Evolutionary conservation across 495 filamentous ascomycete genomes (phyloP).

Genomic region (Neurospora intermedia): DNA sequence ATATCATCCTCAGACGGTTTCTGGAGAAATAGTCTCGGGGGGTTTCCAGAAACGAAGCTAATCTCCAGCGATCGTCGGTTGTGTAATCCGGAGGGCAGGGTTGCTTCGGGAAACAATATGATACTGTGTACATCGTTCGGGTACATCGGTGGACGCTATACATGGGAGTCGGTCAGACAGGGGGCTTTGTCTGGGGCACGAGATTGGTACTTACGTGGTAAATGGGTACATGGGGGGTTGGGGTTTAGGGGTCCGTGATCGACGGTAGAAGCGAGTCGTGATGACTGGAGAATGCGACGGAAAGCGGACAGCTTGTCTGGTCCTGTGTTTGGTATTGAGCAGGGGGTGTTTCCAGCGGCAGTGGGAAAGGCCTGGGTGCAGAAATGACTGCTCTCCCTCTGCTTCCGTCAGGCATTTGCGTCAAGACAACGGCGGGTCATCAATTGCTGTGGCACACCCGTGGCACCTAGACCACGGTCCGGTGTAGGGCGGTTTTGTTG

Average conservation of each 20-base stretch:
- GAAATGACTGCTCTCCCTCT: slow-evolving; percentile 4
- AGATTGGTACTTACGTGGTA: slow-evolving; percentile 4
- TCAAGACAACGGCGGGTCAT: slow-evolving; percentile 10
- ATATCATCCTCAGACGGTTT: slow-evolving; percentile 14
- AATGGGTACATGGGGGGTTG: background rate
- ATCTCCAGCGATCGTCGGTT: slow-evolving; percentile 17
- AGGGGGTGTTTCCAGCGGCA: slow-evolving; percentile 12
- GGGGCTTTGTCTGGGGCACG: slow-evolving; percentile 5
- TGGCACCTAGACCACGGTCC: slow-evolving; percentile 11
- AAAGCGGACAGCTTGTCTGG: slow-evolving; percentile 21
- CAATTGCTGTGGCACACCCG: slow-evolving; percentile 12
- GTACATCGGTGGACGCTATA: background rate
- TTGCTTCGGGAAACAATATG: background rate
- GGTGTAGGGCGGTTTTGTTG: slow-evolving; percentile 10
- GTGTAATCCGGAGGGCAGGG: background rate
- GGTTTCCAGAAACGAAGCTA: slow-evolving; percentile 27
- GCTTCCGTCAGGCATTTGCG: slow-evolving; percentile 12
- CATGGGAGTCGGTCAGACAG: background rate
- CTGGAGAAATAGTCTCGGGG: slow-evolving; percentile 16
- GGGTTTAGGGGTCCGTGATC: slow-evolving; percentile 21
- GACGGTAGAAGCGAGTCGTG: slow-evolving; percentile 16
- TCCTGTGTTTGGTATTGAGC: slow-evolving; percentile 20
- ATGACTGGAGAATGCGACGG: slow-evolving; percentile 17
- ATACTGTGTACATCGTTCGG: background rate
- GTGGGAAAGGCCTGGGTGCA: slow-evolving; percentile 10